Base-by-base conservation (phyloP, 2,329 filamentous ascomycete species). In the Nectriaceae sp. region DNA sequence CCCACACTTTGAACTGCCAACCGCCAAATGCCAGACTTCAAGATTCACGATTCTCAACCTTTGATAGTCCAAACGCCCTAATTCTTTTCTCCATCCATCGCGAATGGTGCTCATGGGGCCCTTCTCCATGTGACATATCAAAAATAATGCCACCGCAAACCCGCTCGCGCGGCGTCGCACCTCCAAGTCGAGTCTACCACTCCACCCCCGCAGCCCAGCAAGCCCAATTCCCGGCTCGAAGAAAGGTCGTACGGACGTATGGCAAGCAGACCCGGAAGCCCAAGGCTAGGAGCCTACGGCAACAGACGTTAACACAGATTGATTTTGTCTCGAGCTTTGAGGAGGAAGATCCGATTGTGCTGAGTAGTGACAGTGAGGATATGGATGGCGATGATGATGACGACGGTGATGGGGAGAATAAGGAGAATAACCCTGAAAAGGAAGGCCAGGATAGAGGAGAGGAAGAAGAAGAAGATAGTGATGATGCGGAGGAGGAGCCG, bases 221-320 rank as follows among this genome's bases (percentile, higher is more conserved):
- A 53, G 59, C 61, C 19, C 69, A 68, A 36, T 75, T 75, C 44
- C 68, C 72, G 0, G 46, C 65, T 11, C 64, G 70, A 19, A 64
- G 61, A 40, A 70, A 55, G 31, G 59, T 57, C 13, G 55, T 72
- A 11, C 67, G 65, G 20, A 70, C 67, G n/a, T 71, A 71, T 43
- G 65, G 64, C 11, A 62, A 64, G 16, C 55, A 61, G 41, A 61
- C 56, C 29, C 49, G 47, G 11, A 54, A 50, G 47, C 56, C 59
- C 35, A 52, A 54, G 29, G 43, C 54, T 0, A 54, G 52, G 16
- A 47, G 56, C 4, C 46, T 72, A 38, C 65, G 63, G 48, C 73
- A 75, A 57, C 69, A 72, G 59, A 75, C 72, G 2, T 54, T 75
- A 19, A 75, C 72, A 4, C 73, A 75, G 54, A 67, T 74, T 37